Conservation (phyloP, 208 protist species). For the Leishmania tropica region DNA sequence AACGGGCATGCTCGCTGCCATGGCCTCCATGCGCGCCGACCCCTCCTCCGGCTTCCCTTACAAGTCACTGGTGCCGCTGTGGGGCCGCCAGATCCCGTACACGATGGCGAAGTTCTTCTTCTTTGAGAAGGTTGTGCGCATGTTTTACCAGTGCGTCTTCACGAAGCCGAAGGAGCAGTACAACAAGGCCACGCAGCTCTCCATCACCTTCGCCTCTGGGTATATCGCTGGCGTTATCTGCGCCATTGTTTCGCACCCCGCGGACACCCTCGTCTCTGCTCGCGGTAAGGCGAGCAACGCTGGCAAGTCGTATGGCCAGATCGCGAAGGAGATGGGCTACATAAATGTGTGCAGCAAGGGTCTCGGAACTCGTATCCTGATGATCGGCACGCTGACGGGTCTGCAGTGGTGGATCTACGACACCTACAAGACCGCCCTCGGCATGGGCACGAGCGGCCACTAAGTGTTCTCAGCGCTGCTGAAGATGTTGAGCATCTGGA, state of each 20-base stretch:
- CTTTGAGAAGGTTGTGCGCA: slow-evolving; percentile 87
- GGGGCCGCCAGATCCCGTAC: slow-evolving; percentile 96
- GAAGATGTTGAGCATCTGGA: no score
- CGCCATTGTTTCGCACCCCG: slow-evolving; percentile 96
- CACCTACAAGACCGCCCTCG: slow-evolving; percentile 64
- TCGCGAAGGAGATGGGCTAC: slow-evolving; percentile 87
- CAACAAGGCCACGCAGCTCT: slow-evolving; percentile 87
- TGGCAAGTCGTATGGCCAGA: slow-evolving; percentile 78
- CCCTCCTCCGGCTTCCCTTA: slow-evolving; percentile 85
- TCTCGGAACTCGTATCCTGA: slow-evolving; percentile 94
- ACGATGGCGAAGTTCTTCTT: slow-evolving; percentile 96
- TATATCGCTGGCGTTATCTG: slow-evolving; percentile 95
- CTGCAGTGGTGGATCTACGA: slow-evolving; percentile 97
- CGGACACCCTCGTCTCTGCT: slow-evolving; percentile 94
- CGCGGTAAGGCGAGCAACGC: slow-evolving; percentile 89
- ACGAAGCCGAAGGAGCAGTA: slow-evolving; percentile 85
- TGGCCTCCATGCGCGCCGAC: slow-evolving; percentile 74
- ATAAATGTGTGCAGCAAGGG: slow-evolving; percentile 88
- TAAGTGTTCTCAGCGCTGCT: no score
- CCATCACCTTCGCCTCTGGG: slow-evolving; percentile 93
- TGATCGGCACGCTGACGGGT: slow-evolving; percentile 97
- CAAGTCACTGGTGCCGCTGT: slow-evolving; percentile 90
- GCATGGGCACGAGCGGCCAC: slow-evolving; percentile 68
- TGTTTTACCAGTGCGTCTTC: slow-evolving; percentile 91
- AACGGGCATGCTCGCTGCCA: slow-evolving; percentile 64